Percentiles rank a stretch among this genome's conserved stretches.
Conservation (phyloP, 2,329 filamentous ascomycete species). For the Botrytis sinoallii region DNA sequence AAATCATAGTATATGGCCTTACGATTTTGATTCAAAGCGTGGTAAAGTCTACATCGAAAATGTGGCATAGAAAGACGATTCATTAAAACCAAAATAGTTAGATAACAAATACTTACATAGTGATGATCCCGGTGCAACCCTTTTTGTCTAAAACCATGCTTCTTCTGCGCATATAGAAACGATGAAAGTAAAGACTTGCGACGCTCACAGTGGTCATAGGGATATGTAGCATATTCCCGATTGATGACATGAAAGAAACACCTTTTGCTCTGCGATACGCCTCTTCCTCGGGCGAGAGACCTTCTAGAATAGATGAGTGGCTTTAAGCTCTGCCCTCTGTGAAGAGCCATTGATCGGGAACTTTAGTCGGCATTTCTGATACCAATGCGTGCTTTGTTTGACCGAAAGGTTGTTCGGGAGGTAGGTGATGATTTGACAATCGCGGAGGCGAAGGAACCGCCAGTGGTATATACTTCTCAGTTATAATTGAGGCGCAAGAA, state of each 20-base stretch:
- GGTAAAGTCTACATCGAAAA: conserved; percentile 19
- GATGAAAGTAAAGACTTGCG: conserved; percentile 90
- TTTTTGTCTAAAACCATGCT: conserved; percentile 72
- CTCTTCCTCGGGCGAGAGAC: conserved; percentile 74
- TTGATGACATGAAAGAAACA: conserved; percentile 94
- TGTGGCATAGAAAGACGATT: background rate
- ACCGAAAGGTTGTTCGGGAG: conserved; percentile 39
- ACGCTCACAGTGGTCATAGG: conserved; percentile 91
- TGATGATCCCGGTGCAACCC: conserved; percentile 70
- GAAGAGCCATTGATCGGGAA: conserved; percentile 78
- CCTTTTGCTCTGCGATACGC: conserved; percentile 81
- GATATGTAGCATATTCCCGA: conserved; percentile 86
- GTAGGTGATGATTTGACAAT: conserved; percentile 53
- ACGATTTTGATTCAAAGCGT: conserved; percentile 13
- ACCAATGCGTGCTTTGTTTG: conserved; percentile 13
- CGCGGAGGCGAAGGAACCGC: conserved; percentile 60
- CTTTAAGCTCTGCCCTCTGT: conserved; percentile 76
- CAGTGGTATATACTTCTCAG: conserved; percentile 52
- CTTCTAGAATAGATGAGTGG: conserved; percentile 80
- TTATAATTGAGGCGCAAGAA: conserved; percentile 39
- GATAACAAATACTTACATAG: conserved; percentile 60
- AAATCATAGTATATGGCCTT: background rate
- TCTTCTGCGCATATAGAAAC: conserved; percentile 89
- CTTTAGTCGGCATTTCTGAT: conserved; percentile 38
- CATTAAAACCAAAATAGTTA: background rate